A percentile compares a stretch with the other conserved stretches of the same genome.
These are phyloP conservation scores for Phylloporus rhodoxanthus DNA, from an alignment of 768 basidiomycete genomes.

Conservation along the genomic window DNA sequence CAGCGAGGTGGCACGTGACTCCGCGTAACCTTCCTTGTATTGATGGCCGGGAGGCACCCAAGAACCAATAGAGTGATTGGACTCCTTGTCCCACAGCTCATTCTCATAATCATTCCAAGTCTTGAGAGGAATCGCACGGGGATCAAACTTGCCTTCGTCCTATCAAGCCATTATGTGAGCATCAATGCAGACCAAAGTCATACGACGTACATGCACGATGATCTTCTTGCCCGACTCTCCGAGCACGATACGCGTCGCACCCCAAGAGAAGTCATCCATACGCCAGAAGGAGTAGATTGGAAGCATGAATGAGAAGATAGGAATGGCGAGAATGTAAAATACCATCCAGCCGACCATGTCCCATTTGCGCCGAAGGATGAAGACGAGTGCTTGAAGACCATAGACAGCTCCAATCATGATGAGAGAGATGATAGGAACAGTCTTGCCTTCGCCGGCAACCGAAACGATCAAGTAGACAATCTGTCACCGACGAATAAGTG, in stretches of 20 bases:
- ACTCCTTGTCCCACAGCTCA: conserved; percentile 96
- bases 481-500: conserved; percentile 34
- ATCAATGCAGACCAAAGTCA: conserved; percentile 5
- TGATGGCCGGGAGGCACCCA: conserved; percentile 78
- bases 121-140: conserved; percentile 87
- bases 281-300: conserved; percentile 95
- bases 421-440: conserved; percentile 75
- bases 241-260: conserved; percentile 84
- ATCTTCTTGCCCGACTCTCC: conserved; percentile 96
- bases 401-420: conserved; percentile 94
- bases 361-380: conserved; percentile 90
- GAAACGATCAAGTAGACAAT: conserved; percentile 85
- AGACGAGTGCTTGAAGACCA: conserved; percentile 88
- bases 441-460: conserved; percentile 57
- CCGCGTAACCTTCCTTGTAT: conserved; percentile 68
- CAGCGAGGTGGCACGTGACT: conserved; percentile 71
- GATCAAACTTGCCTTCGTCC: conserved; percentile 99
- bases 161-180: conserved; percentile 26
- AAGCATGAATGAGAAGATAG: conserved; percentile 87
- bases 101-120: conserved; percentile 97
- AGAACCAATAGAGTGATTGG: conserved; percentile 90
- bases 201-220: conserved; percentile 74
- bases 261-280: conserved; percentile 99
- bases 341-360: conserved; percentile 98
- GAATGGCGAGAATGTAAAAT: conserved; percentile 93